Conservation (phyloP, 768 basidiomycete species). For the Wakefieldia striispora region DNA sequence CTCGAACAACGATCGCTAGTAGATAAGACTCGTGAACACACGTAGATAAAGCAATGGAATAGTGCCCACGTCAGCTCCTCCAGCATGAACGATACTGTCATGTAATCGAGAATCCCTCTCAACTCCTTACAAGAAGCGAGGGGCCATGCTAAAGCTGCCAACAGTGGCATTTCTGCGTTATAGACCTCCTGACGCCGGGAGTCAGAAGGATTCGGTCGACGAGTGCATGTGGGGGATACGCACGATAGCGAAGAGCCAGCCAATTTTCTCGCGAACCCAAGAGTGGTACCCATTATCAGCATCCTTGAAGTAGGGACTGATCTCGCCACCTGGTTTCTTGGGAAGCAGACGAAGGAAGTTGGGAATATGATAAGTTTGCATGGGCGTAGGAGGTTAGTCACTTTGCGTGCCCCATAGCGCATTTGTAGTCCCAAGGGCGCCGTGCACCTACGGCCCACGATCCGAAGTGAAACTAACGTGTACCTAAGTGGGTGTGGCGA, state of each 20-base stretch:
- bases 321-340: conserved; percentile 27
- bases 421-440: conserved; percentile 15
- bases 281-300: conserved; percentile 19
- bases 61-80: conserved; percentile 28
- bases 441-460: background rate
- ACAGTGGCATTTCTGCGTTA: conserved; percentile 26
- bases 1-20: conserved; percentile 27
- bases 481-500: conserved; percentile 5
- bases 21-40: background rate
- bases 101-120: conserved; percentile 26
- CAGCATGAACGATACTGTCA: conserved; percentile 32
- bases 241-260: conserved; percentile 23
- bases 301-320: conserved; percentile 25
- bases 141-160: conserved; percentile 26
- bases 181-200: conserved; percentile 19
- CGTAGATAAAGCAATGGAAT: background rate
- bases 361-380: conserved; percentile 24
- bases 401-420: background rate
- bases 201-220: background rate
- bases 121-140: conserved; percentile 20
- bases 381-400: conserved; percentile 12
- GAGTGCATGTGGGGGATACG: background rate
- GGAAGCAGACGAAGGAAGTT: conserved; percentile 23
- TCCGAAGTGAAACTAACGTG: conserved; percentile 19
- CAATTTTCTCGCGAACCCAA: conserved; percentile 24